Evolutionary conservation across 306 rosid species (phyloP).

Genomic region (Lathyrus sativus): DNA sequence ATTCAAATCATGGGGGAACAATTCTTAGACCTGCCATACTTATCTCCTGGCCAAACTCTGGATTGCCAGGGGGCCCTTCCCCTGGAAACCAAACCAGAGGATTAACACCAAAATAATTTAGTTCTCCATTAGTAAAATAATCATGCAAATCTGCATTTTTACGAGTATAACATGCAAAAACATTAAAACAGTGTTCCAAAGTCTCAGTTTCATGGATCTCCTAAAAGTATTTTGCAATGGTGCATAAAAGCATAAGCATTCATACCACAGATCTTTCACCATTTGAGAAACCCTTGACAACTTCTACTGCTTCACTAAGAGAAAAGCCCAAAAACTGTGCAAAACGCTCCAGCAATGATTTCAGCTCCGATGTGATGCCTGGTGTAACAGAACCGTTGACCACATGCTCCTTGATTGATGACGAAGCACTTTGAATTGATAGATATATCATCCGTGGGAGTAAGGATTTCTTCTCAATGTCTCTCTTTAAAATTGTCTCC

Average conservation of each 20-base stretch:
- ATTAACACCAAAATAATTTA: too few relatives aligned
- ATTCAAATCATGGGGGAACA: too few relatives aligned
- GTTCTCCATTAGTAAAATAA: slow-evolving; percentile 17
- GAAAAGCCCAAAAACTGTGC: slow-evolving; percentile 72
- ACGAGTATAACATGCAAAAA: slow-evolving; percentile 3
- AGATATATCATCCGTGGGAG: slow-evolving; percentile 92
- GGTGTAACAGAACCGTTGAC: slow-evolving; percentile 62
- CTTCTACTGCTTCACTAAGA: slow-evolving; percentile 64
- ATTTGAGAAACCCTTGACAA: slow-evolving; percentile 54
- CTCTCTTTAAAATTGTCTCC: slow-evolving; percentile 64
- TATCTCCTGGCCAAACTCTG: too few relatives aligned
- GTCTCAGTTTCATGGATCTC: slow-evolving; percentile 14
- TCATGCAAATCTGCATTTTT: neutral
- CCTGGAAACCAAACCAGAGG: too few relatives aligned
- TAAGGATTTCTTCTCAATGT: slow-evolving; percentile 80
- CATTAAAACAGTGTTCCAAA: neutral
- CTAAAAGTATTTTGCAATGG: slow-evolving; percentile 6
- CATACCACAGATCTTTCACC: slow-evolving; percentile 69
- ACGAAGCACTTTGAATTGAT: slow-evolving; percentile 75
- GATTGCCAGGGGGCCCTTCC: too few relatives aligned
- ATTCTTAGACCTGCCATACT: too few relatives aligned
- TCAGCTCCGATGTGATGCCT: slow-evolving; percentile 66
- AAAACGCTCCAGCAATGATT: slow-evolving; percentile 74
- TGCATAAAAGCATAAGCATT: slow-evolving; percentile 31
- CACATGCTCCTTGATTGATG: slow-evolving; percentile 67